Conservation (phyloP, 495 filamentous ascomycete species). For the Usnea hakonensis region DNA sequence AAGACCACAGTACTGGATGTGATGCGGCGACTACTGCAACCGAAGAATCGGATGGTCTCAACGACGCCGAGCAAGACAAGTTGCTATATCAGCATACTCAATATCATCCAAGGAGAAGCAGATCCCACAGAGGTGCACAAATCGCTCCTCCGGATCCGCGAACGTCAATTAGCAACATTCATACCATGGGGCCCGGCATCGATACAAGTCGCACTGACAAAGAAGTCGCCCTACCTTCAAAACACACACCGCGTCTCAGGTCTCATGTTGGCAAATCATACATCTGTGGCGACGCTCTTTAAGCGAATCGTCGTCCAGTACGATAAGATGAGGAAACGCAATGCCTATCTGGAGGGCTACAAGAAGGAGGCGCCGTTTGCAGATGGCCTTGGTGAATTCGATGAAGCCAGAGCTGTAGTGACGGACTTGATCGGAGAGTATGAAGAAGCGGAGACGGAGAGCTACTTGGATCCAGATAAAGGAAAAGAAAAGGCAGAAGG, state of each 20-base stretch:
- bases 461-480: slow-evolving; percentile 69
- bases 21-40: slow-evolving; percentile 90
- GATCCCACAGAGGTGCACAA: slow-evolving; percentile 97
- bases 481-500: slow-evolving; percentile 41
- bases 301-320: slow-evolving; percentile 87
- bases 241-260: slow-evolving; percentile 86
- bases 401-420: slow-evolving; percentile 85
- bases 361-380: slow-evolving; percentile 88
- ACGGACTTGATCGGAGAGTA: slow-evolving; percentile 86
- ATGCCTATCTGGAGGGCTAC: slow-evolving; percentile 92
- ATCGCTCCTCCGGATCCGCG: slow-evolving; percentile 90
- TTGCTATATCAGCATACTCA: slow-evolving; percentile 97
- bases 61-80: slow-evolving; percentile 91
- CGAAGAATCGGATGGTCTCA: slow-evolving; percentile 98
- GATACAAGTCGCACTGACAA: slow-evolving; percentile 94
- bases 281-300: slow-evolving; percentile 93
- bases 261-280: slow-evolving; percentile 97
- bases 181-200: slow-evolving; percentile 99
- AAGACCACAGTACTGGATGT: slow-evolving; percentile 98
- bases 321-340: slow-evolving; percentile 85
- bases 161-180: slow-evolving; percentile 88
- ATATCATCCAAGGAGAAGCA: slow-evolving; percentile 97
- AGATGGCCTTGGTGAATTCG: slow-evolving; percentile 88
- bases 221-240: slow-evolving; percentile 89
- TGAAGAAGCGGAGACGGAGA: slow-evolving; percentile 83